Base-by-base conservation (phyloP, 73 alveolate genomes). In the Stentor roeselii region DNA sequence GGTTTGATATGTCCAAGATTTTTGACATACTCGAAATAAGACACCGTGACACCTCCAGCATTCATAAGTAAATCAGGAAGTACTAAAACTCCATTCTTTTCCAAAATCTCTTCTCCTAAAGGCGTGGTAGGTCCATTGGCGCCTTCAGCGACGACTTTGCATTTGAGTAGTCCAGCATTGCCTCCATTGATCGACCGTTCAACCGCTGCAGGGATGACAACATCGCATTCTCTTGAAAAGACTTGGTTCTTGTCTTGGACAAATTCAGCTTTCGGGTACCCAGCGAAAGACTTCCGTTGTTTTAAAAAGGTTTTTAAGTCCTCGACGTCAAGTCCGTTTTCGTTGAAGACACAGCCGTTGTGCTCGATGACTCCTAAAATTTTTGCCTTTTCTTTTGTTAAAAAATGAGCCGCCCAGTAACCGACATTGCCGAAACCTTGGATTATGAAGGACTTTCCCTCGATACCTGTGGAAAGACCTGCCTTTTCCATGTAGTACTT, bases 351-450 rank as follows among this genome's bases (percentile, higher is more conserved):
- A 74, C 96, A 93, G 27, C 96, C 95, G 89, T 92, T 92, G 87
- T 89, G 85, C 87, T 94, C 98, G 75, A 92, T 92, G 40, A 94
- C 87, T 14, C 93, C 91, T 30, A 94, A 90, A 80, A 92, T 75
- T 76, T 78, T 84, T 27, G 93, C 95, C 31, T 97, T 97, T 58
- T 94, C 96, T 36, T 90, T 93, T 60, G 84, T 39, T 86, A 94
- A 80, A 92, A 90, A 94, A 78, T 94, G 92, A 41, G 95, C 88
- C 59, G 96, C 98, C 94, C 94, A 94, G 84, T 91, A 92, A n/a
- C 98, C 98, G 80, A 94, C 98, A 78, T 93, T 93, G 84, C 98
- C 98, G 83, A 92, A 94, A n/a, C 98, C 98, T 90, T 94, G 88
- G 59, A 94, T 75, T 76, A 83, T 78, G 90, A 94, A 86, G 6